A percentile compares a stretch with the other conserved stretches of the same genome.
Evolutionary conservation across 1,284 basidiomycete genomes (phyloP).

Genomic region (Microbotryum intermedium): DNA sequence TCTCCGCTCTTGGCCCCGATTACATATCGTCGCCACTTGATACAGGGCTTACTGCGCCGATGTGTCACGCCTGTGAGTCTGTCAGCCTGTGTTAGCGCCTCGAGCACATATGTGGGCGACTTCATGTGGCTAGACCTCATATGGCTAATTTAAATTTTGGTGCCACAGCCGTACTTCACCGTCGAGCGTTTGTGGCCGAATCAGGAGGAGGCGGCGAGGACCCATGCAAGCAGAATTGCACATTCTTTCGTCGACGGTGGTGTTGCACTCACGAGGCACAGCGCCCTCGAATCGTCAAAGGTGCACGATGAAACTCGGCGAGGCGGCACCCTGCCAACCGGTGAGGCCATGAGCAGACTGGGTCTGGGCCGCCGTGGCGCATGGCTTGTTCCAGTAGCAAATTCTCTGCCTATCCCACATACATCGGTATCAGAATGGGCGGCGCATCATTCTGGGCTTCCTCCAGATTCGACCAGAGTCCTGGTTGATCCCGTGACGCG

Average conservation of each 20-base stretch:
- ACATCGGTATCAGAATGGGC: neutral
- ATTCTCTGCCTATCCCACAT: neutral
- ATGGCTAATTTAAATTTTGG: too few species aligned
- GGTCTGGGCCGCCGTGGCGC: conserved; percentile 11
- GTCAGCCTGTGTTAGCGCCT: too few species aligned
- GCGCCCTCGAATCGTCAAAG: too few species aligned
- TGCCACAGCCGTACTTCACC: too few species aligned
- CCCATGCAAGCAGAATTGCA: neutral
- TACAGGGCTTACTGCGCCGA: too few species aligned
- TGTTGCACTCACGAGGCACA: neutral
- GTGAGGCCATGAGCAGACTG: neutral
- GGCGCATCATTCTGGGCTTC: neutral
- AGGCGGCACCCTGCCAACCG: neutral
- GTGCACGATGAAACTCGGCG: too few species aligned
- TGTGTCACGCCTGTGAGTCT: too few species aligned
- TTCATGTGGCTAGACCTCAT: too few species aligned
- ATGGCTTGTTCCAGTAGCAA: conserved; percentile 16
- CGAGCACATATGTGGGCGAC: too few species aligned
- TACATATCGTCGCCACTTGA: too few species aligned
- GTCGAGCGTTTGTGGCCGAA: neutral
- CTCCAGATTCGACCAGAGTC: neutral
- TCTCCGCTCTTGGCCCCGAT: too few species aligned
- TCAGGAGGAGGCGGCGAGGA: neutral
- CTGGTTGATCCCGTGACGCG: too few species aligned
- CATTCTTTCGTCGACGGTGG: conserved; percentile 13